Base-by-base conservation (phyloP, 306 rosid genomes). In the Arachis stenosperma region DNA sequence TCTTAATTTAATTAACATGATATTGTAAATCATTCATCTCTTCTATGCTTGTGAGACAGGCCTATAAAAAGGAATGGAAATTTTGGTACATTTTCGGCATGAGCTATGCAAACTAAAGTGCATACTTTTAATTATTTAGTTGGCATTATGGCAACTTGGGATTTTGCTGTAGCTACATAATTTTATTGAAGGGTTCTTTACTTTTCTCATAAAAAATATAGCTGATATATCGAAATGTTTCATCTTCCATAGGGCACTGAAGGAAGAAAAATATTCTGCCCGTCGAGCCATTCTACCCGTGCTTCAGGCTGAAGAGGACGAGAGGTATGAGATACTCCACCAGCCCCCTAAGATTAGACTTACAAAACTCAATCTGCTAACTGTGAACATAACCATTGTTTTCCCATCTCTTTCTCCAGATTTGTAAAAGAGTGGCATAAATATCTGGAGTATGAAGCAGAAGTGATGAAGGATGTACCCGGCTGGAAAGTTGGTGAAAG, bases 271-370 rank as follows among this genome's bases (percentile, higher is more conserved):
- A 76, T 91, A 87, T 86, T 78, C 97, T 74, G 97, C 99, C 40
- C 93, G 99, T 3, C 81, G 96, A 61, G 91, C 99, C 9, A 88
- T 95, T 73, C 81, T 92, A 61, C 99, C 98, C 5, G 84, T 95
- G 66, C 88, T 95, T 64, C 99, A 95, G 83, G 99, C 99, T 41
- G 99, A 95, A 80, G 99, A 95, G 79, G 99, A 95, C 57, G 98
- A 95, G 79, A 92, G 99, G 99, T 95, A 82, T 47, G 14, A 15
- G n/a, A 27, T 29, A 10, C 64, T 63, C 41, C 51, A 22, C 37
- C 17, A 7, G 55, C 40, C 68, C 53, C 69, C 52, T 48, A 76
- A 41, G 70, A 3, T 13, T 39, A 50, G 51, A 15, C 47, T 47
- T 13, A 3, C 66, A 47, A 22, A 50, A 13, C 3, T 65, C 9